phyloP scores from a whole-genome alignment of 805 yeast genomes.

The Starmerella potacharoeniae region DNA sequence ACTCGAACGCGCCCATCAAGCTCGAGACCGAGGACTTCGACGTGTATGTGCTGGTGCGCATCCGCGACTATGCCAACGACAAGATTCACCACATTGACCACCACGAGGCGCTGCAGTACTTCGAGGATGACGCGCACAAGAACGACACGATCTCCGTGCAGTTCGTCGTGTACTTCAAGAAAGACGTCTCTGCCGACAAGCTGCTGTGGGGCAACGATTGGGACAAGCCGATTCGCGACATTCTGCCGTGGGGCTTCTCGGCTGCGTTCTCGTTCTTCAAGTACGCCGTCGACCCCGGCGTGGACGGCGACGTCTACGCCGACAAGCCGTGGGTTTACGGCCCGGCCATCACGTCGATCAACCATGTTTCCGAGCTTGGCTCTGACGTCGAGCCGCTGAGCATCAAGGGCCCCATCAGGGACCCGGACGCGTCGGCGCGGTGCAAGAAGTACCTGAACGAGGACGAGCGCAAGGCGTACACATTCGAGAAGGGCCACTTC shows the following conservation, averaged over 20 bases:
- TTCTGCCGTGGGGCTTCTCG: conserved; percentile 45
- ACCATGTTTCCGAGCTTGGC: conserved; percentile 29
- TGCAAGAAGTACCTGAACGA: conserved; percentile 36
- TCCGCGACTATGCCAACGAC: conserved; percentile 34
- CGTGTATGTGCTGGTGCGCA: conserved; percentile 34
- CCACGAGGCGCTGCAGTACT: conserved; percentile 22
- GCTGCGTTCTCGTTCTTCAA: conserved; percentile 47
- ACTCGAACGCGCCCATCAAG: conserved; percentile 31
- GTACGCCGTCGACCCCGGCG: conserved; percentile 51
- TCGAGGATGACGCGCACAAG: conserved; percentile 21
- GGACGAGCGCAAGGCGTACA: conserved; percentile 33
- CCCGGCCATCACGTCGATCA: conserved; percentile 46
- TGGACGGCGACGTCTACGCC: conserved; percentile 48
- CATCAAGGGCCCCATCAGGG: conserved; percentile 18
- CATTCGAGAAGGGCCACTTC: conserved; percentile 30
- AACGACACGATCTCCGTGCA: conserved; percentile 31
- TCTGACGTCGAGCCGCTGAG: conserved; percentile 5
- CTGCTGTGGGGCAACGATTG: conserved; percentile 62
- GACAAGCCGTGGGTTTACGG: conserved; percentile 58
- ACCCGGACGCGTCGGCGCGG: conserved; percentile 29
- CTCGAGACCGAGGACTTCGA: conserved; percentile 34
- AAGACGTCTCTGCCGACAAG: conserved; percentile 38
- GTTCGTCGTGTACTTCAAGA: conserved; percentile 35
- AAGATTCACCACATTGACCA: conserved; percentile 17
- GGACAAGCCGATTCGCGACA: conserved; percentile 44